Evolutionary conservation across 2,329 filamentous ascomycete species (phyloP).

Genomic region (Fusarium dimerum): DNA sequence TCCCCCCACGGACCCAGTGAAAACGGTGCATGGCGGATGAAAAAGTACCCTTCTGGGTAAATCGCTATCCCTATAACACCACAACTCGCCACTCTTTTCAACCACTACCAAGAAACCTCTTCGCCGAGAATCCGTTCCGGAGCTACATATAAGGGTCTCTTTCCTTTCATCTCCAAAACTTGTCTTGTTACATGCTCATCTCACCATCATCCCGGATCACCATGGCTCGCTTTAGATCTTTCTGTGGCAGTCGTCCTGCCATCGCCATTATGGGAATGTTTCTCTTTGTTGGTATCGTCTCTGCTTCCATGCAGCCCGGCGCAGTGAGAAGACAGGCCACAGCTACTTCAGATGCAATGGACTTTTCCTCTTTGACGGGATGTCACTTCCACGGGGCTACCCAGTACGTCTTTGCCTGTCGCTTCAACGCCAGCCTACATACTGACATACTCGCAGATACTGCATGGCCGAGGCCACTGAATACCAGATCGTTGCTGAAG

Average conservation of each 20-base stretch:
- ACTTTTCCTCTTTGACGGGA: slow-evolving; percentile 22
- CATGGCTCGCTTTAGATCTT: slow-evolving; percentile 16
- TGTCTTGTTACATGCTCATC: slow-evolving; percentile 3
- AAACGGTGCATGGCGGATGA: too few species aligned
- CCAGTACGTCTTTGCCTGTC: slow-evolving; percentile 7
- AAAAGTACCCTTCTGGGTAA: too few species aligned
- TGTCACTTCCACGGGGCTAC: slow-evolving; percentile 23
- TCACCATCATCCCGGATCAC: slow-evolving; percentile 1
- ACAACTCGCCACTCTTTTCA: too few species aligned
- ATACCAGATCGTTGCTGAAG: slow-evolving; percentile 20
- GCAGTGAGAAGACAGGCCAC: slow-evolving; percentile 19
- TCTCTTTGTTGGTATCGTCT: slow-evolving; percentile 18
- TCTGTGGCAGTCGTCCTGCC: slow-evolving; percentile 13
- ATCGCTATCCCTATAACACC: too few species aligned
- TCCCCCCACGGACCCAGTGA: too few species aligned
- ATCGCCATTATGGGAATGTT: slow-evolving; percentile 9
- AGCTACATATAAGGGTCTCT: too few species aligned
- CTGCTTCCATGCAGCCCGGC: slow-evolving; percentile 18
- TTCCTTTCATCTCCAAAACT: too few species aligned
- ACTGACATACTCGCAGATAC: slow-evolving; percentile 12
- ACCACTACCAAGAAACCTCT: too few species aligned
- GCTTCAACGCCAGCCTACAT: accelerated
- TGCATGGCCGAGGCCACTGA: slow-evolving; percentile 23
- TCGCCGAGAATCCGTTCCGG: too few species aligned
- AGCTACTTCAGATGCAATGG: slow-evolving; percentile 5